Conservation (phyloP, 345 rosid genomes). For the Acer campestre region DNA sequence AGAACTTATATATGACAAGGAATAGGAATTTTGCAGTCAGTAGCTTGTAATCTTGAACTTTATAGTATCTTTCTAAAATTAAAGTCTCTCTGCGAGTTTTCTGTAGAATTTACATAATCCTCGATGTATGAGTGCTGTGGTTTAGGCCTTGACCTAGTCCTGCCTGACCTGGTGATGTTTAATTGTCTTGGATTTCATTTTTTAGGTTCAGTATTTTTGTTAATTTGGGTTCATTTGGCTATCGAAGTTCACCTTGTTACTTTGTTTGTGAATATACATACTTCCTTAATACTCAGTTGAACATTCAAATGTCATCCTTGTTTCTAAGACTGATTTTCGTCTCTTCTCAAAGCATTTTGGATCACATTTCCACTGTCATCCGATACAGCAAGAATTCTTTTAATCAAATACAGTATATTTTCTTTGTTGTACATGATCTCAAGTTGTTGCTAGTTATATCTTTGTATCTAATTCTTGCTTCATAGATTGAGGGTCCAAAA, state of each 20-base stretch:
- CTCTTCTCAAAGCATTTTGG: neutral
- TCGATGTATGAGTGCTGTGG: neutral
- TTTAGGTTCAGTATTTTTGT: neutral
- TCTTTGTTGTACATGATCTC: neutral
- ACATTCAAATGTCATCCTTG: neutral
- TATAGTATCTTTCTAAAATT: neutral
- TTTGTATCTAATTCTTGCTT: conserved; percentile 12
- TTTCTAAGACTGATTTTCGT: neutral
- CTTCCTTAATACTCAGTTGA: neutral
- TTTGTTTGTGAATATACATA: neutral
- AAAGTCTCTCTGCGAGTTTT: neutral
- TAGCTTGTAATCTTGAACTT: neutral
- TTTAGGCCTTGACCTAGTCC: neutral
- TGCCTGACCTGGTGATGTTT: neutral
- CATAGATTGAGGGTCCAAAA: conserved; percentile 91
- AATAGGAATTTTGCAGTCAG: neutral
- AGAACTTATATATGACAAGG: neutral
- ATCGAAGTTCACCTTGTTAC: neutral
- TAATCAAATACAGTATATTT: neutral
- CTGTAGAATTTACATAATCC: neutral
- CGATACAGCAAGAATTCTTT: neutral
- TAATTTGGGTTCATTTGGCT: neutral
- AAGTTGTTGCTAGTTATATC: neutral
- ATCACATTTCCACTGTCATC: neutral
- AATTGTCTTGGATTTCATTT: neutral